phyloP scores from a whole-genome alignment of 495 filamentous ascomycete species.

The Neurospora sp. region DNA sequence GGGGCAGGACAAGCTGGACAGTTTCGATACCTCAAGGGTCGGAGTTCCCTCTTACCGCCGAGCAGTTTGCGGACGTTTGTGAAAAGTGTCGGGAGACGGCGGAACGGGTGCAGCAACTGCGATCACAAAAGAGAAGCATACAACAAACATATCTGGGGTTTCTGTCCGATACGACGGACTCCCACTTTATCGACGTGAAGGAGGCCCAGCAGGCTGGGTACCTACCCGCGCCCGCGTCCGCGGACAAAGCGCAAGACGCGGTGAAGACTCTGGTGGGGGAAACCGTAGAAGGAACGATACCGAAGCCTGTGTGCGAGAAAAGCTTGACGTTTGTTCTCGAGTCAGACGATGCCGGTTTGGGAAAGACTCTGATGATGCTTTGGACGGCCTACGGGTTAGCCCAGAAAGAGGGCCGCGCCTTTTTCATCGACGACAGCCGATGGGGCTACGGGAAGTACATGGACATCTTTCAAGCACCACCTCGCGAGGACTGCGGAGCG shows the following conservation, averaged over 20 bases:
- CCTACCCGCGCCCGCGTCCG: slow-evolving; percentile 27
- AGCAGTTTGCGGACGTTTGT: slow-evolving; percentile 53
- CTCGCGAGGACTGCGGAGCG: slow-evolving; percentile 43
- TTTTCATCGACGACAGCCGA: slow-evolving; percentile 65
- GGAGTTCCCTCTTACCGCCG: slow-evolving; percentile 46
- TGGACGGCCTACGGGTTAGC: slow-evolving; percentile 73
- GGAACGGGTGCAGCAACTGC: slow-evolving; percentile 36
- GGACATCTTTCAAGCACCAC: slow-evolving; percentile 53
- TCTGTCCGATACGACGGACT: slow-evolving; percentile 48
- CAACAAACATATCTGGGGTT: slow-evolving; percentile 38
- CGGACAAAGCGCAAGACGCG: slow-evolving; percentile 11
- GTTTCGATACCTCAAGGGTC: slow-evolving; percentile 51
- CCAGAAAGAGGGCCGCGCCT: slow-evolving; percentile 53
- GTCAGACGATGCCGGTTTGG: slow-evolving; percentile 54
- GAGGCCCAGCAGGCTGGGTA: slow-evolving; percentile 50
- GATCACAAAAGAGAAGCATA: slow-evolving; percentile 25
- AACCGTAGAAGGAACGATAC: slow-evolving; percentile 19
- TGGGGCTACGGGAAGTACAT: slow-evolving; percentile 68
- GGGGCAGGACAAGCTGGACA: slow-evolving; percentile 54
- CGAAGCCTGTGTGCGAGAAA: slow-evolving; percentile 44
- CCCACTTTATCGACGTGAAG: slow-evolving; percentile 54
- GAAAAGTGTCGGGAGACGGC: slow-evolving; percentile 44
- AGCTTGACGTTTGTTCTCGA: slow-evolving; percentile 64
- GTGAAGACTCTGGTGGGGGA: slow-evolving; percentile 26
- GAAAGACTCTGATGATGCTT: slow-evolving; percentile 56